These are phyloP conservation scores for Osmanthus fragrans DNA, from an alignment of 257 asterid species.

Conservation along the genomic window DNA sequence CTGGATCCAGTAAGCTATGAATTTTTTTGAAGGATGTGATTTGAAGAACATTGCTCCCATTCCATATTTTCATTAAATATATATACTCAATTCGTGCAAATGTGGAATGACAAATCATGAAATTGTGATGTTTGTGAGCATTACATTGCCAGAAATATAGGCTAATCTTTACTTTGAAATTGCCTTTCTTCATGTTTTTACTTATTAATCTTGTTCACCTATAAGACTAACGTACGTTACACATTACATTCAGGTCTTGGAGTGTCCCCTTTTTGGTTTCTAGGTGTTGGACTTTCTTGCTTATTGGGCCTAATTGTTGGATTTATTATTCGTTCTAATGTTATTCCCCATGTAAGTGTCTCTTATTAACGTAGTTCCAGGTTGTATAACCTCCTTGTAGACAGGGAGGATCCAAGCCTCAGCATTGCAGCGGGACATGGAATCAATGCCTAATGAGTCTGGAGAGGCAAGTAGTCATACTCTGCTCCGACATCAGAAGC, in stretches of 20 bases:
- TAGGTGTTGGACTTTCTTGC: conserved; percentile 59
- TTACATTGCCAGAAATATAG: background rate
- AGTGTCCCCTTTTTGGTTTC: conserved; percentile 52
- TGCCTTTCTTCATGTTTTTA: background rate
- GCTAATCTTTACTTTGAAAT: background rate
- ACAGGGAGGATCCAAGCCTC: conserved; percentile 66
- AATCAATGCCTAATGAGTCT: conserved; percentile 71
- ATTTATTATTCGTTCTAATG: conserved; percentile 62
- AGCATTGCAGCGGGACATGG: conserved; percentile 65
- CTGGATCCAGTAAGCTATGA: conserved; percentile 57
- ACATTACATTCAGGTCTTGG: conserved; percentile 51
- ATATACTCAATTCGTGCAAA: background rate
- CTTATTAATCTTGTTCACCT: conserved; percentile 3
- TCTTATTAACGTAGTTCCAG: background rate
- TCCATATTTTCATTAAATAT: conserved; percentile 12
- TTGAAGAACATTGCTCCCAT: background rate
- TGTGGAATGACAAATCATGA: background rate
- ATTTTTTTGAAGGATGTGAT: conserved; percentile 4
- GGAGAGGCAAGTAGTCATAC: conserved; percentile 68
- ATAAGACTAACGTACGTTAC: background rate
- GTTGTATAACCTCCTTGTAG: conserved; percentile 40
- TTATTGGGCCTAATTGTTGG: conserved; percentile 63
- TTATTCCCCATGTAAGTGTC: conserved; percentile 62
- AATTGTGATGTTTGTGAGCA: too few relatives aligned
- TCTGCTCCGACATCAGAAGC: conserved; percentile 80